These are phyloP conservation scores for Penicillium desertorum DNA, from an alignment of 495 filamentous ascomycete genomes.

Conservation along the genomic window DNA sequence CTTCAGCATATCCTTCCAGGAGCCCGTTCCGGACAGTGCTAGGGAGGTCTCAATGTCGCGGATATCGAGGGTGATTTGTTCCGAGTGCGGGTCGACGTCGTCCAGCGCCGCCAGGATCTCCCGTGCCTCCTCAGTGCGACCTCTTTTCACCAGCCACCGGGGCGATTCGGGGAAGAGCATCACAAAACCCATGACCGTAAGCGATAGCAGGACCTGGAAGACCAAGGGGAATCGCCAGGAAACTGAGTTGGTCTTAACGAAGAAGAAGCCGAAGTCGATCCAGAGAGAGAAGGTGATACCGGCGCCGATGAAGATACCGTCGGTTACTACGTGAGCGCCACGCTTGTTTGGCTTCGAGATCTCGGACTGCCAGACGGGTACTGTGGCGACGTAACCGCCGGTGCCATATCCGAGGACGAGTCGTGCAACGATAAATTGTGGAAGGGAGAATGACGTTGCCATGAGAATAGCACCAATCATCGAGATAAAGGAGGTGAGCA, in stretches of 20 bases:
- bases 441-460: slow-evolving; percentile 38
- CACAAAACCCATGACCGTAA: slow-evolving; percentile 49
- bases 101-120: slow-evolving; percentile 48
- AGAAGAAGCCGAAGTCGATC: slow-evolving; percentile 62
- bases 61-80: slow-evolving; percentile 34
- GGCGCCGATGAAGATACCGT: slow-evolving; percentile 63
- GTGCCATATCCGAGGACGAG: slow-evolving; percentile 61
- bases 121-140: slow-evolving; percentile 52
- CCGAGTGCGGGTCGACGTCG: slow-evolving; percentile 26
- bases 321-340: slow-evolving; percentile 63
- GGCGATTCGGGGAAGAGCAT: slow-evolving; percentile 60
- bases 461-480: slow-evolving; percentile 46
- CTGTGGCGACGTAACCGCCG: slow-evolving; percentile 61
- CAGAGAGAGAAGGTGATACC: slow-evolving; percentile 66
- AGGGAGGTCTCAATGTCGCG: slow-evolving; percentile 42
- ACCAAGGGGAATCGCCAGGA: slow-evolving; percentile 65
- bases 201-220: slow-evolving; percentile 59
- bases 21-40: slow-evolving; percentile 31
- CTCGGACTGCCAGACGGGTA: slow-evolving; percentile 65
- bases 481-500: slow-evolving; percentile 31
- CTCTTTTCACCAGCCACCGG: slow-evolving; percentile 57
- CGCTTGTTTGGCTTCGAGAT: slow-evolving; percentile 59
- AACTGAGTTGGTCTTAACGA: slow-evolving; percentile 49
- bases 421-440: slow-evolving; percentile 48
- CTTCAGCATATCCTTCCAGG: slow-evolving; percentile 33